Conservation (phyloP, 352 stramenopile species). For the Globisporangium nodosum region DNA sequence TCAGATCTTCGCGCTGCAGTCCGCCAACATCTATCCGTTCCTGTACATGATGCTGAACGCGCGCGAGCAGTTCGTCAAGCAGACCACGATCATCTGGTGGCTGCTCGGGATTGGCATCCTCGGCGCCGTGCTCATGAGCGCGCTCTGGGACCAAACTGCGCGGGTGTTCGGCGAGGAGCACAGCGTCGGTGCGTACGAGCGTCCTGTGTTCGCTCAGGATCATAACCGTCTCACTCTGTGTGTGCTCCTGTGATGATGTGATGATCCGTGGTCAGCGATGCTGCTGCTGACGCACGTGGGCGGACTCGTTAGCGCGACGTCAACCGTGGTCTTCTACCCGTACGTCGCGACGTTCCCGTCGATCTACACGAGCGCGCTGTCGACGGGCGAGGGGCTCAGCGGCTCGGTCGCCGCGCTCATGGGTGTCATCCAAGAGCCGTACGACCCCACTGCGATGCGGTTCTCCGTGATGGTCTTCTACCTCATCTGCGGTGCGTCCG, state of each 20-base stretch:
- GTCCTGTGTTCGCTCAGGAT: too few species aligned
- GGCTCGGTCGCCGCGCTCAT: constrained; percentile 52
- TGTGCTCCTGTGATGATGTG: background rate
- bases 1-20: constrained; percentile 67
- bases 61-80: constrained; percentile 31
- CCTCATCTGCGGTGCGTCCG: constrained; percentile 42
- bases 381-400: constrained; percentile 61
- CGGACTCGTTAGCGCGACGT: constrained; percentile 64
- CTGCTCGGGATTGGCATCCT: constrained; percentile 41
- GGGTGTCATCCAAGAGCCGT: constrained; percentile 52
- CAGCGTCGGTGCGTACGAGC: constrained; percentile 31
- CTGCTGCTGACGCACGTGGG: constrained; percentile 56
- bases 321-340: constrained; percentile 68
- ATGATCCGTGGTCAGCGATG: constrained; percentile 27
- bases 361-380: constrained; percentile 57
- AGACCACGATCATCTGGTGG: constrained; percentile 48
- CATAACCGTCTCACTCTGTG: background rate
- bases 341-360: constrained; percentile 59
- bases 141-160: constrained; percentile 47
- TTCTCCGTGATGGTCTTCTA: constrained; percentile 63
- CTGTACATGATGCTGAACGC: constrained; percentile 63
- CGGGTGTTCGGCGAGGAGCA: constrained; percentile 39
- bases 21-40: constrained; percentile 62
- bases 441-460: constrained; percentile 27
- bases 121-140: constrained; percentile 47